Conservation (phyloP, 192 early-diverging fungal species). For the Coemansia javaensis region DNA sequence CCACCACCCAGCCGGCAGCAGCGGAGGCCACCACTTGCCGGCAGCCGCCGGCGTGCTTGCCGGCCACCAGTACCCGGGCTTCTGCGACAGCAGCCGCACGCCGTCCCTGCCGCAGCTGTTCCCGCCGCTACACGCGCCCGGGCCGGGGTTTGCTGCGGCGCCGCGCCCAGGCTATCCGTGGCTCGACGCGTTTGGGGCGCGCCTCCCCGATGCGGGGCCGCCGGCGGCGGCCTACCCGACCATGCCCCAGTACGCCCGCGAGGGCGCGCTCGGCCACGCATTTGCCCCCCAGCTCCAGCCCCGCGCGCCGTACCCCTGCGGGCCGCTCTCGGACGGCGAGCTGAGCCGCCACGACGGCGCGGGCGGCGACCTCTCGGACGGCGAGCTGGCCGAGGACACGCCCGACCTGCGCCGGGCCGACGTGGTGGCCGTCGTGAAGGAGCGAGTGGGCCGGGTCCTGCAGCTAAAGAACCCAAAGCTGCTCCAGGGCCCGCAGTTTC, state of each 20-base stretch:
- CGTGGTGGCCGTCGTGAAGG: slow-evolving; percentile 18
- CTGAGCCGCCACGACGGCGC: neutral
- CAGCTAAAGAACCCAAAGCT: slow-evolving; percentile 24
- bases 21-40: neutral
- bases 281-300: neutral
- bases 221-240: no score
- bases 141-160: no score
- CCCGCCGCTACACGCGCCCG: no score
- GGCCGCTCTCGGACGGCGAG: slow-evolving; percentile 35
- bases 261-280: no score
- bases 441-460: slow-evolving; percentile 18
- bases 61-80: no score
- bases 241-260: no score
- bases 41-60: no score
- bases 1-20: neutral
- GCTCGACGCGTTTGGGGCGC: neutral
- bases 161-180: no score
- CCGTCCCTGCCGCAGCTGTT: no score
- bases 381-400: slow-evolving; percentile 10
- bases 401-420: no score
- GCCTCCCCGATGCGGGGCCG: neutral
- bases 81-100: no score
- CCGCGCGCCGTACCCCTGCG: no score
- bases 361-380: slow-evolving; percentile 13
- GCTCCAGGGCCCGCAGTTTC: slow-evolving; percentile 17